phyloP scores from a whole-genome alignment of 345 rosid genomes.

The Brassica incana region DNA sequence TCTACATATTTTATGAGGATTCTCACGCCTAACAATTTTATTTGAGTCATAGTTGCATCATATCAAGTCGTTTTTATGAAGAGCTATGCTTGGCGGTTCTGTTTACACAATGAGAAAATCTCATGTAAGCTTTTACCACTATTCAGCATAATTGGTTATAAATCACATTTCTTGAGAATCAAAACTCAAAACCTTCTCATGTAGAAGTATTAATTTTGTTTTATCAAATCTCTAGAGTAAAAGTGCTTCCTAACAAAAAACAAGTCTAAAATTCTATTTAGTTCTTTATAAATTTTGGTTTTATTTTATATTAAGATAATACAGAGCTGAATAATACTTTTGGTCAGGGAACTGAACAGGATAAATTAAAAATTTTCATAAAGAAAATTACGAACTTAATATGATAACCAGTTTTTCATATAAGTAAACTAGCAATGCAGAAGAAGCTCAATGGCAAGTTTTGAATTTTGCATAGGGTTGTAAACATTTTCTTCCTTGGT shows the following conservation, averaged over 20 bases:
- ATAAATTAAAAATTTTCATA: too few species aligned
- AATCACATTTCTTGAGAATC: neutral
- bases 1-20: neutral
- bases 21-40: neutral
- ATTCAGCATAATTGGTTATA: neutral
- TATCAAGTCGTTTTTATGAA: neutral
- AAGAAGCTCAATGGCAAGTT: neutral
- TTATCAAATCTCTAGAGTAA: too few species aligned
- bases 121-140: neutral
- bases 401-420: neutral
- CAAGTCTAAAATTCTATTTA: neutral
- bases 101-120: neutral
- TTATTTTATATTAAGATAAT: too few species aligned
- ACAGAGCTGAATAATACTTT: neutral
- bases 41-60: neutral
- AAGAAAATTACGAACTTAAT: too few species aligned
- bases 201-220: neutral
- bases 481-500: neutral
- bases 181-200: neutral
- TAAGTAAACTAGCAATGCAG: conserved; percentile 13
- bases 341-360: neutral
- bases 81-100: neutral
- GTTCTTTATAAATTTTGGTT: neutral
- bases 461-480: neutral
- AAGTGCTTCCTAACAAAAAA: neutral